A percentile compares a stretch with the other conserved stretches of the same genome.
These are phyloP conservation scores for Saccharomyces hybrid DNA, from an alignment of 1,139 yeast genomes.

Conservation along the genomic window DNA sequence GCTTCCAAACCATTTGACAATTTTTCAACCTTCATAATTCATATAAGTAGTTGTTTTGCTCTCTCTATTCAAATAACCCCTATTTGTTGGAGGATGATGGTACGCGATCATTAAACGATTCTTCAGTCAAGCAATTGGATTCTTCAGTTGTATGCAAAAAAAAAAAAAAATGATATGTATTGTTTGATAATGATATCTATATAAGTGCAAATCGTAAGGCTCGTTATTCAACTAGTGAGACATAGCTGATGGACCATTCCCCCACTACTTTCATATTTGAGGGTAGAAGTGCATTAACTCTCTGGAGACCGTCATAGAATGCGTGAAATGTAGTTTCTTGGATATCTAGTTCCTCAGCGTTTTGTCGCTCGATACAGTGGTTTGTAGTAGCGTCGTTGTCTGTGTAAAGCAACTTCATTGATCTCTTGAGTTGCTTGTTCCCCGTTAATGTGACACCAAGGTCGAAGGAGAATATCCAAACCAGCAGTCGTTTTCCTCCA, in stretches of 20 bases:
- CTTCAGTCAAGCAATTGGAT: too few relatives aligned
- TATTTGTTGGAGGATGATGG: too few relatives aligned
- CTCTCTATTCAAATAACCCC: neutral
- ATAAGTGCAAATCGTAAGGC: too few relatives aligned
- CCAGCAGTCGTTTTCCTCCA: constrained; percentile 6
- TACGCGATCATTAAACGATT: too few relatives aligned
- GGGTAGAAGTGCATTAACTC: neutral
- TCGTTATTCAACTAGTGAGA: too few relatives aligned
- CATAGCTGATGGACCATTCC: too few relatives aligned
- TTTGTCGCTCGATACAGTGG: neutral
- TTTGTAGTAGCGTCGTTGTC: constrained; percentile 4
- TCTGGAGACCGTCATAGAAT: neutral
- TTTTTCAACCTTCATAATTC: constrained; percentile 18
- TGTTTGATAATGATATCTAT: too few relatives aligned
- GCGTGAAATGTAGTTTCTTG: neutral
- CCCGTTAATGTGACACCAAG: constrained; percentile 9
- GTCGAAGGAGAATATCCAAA: constrained; percentile 28
- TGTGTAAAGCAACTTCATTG: constrained; percentile 14
- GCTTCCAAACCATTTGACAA: constrained; percentile 13
- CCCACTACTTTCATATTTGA: neutral
- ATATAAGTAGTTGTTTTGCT: constrained; percentile 6
- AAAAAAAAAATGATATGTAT: too few relatives aligned
- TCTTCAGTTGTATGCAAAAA: too few relatives aligned
- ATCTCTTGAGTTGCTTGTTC: constrained; percentile 9
- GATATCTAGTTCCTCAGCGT: neutral